phyloP scores from a whole-genome alignment of 305 asterid genomes.

The Fraxinus platypoda region DNA sequence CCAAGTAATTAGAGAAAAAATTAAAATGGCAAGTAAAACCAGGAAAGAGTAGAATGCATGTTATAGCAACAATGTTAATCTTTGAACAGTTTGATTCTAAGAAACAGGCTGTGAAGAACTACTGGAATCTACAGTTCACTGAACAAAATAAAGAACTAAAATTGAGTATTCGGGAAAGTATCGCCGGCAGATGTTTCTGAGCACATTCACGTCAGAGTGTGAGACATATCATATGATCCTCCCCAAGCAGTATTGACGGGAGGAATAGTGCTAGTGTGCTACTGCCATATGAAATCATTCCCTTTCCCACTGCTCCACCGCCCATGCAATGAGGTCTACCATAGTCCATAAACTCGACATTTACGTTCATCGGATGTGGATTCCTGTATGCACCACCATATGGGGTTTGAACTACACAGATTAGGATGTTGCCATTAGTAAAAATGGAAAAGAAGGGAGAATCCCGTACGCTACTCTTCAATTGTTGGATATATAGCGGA shows the following conservation, averaged over 20 bases:
- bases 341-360: constrained; percentile 37
- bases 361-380: constrained; percentile 37
- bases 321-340: constrained; percentile 29
- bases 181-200: neutral
- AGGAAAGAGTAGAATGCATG: neutral
- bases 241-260: constrained; percentile 29
- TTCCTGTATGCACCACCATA: constrained; percentile 30
- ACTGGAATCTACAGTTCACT: neutral
- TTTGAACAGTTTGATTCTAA: neutral
- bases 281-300: constrained; percentile 37
- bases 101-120: neutral
- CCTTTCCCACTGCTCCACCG: constrained; percentile 27
- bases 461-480: too few species aligned
- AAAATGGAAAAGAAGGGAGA: neutral
- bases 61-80: neutral
- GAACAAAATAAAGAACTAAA: neutral
- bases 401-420: constrained; percentile 35
- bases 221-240: constrained; percentile 41
- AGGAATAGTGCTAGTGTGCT: constrained; percentile 18
- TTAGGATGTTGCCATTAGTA: constrained; percentile 9
- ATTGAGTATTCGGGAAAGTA: neutral
- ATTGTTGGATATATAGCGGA: too few species aligned
- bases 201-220: constrained; percentile 28
- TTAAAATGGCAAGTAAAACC: neutral
- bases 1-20: neutral